Conservation (phyloP, 805 yeast genomes). For the Pichia membranifaciens region DNA sequence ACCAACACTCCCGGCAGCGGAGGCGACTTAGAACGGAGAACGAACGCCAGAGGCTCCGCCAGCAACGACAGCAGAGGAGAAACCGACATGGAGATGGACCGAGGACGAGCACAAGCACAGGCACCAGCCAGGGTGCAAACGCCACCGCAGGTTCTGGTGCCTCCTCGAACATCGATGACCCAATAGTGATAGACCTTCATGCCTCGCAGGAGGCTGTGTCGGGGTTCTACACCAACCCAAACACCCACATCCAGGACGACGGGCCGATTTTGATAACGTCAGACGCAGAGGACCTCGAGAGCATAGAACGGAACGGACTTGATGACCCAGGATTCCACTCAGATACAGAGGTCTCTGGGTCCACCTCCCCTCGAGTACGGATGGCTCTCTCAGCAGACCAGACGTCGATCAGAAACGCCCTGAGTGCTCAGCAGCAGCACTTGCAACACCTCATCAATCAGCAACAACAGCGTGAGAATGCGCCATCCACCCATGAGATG, state of each 20-base stretch:
- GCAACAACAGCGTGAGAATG: not conserved
- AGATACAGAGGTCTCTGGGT: conserved; percentile 2
- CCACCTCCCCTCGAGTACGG: not conserved
- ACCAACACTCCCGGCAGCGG: not conserved
- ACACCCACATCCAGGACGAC: conserved; percentile 8
- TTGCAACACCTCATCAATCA: not conserved
- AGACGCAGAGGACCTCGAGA: conserved; percentile 13
- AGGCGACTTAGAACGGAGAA: not conserved
- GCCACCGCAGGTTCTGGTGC: too few relatives aligned
- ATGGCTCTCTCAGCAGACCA: conserved; percentile 5
- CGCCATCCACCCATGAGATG: not conserved
- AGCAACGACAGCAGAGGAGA: not conserved
- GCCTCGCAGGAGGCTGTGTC: not conserved
- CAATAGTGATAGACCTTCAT: too few relatives aligned
- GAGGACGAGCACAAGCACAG: too few relatives aligned
- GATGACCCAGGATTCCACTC: not conserved
- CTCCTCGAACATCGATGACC: too few relatives aligned
- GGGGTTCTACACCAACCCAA: conserved; percentile 5
- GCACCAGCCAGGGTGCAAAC: too few relatives aligned
- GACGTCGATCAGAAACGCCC: conserved; percentile 1
- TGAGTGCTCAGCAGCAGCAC: conserved; percentile 2
- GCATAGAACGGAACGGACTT: not conserved
- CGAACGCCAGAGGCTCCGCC: not conserved
- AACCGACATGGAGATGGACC: not conserved
- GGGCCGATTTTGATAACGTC: conserved; percentile 22